A percentile compares a stretch with the other conserved stretches of the same genome.
Evolutionary conservation across 106 monocot species (phyloP).

Genomic region (Chionographis japonica): DNA sequence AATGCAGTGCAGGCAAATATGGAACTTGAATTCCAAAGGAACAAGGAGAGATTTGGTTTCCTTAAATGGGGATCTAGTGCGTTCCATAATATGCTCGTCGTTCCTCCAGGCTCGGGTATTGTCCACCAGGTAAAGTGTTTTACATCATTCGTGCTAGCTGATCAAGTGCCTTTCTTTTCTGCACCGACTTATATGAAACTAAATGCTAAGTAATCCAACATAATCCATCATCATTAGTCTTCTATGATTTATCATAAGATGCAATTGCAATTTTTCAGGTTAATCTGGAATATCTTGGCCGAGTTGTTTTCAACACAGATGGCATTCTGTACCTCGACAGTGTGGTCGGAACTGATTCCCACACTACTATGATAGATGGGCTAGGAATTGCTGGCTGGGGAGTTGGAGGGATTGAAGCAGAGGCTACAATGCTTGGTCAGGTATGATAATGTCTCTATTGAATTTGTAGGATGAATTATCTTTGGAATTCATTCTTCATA

Average conservation of each 20-base stretch:
- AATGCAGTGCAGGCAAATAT: constrained; percentile 94
- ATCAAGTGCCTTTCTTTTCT: background rate
- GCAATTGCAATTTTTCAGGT: constrained; percentile 43
- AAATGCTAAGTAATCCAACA: no score
- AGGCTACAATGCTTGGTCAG: constrained; percentile 98
- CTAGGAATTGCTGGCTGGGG: constrained; percentile 86
- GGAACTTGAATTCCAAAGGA: constrained; percentile 80
- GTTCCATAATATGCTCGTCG: constrained; percentile 94
- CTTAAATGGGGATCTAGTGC: constrained; percentile 97
- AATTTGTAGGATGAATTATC: no score
- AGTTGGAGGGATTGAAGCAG: constrained; percentile 97
- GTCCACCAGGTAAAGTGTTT: constrained; percentile 77
- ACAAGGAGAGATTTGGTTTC: constrained; percentile 93
- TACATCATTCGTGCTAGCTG: background rate
- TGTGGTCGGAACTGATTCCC: constrained; percentile 95
- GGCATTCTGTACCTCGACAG: constrained; percentile 87
- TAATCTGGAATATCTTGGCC: constrained; percentile 92
- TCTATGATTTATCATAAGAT: background rate
- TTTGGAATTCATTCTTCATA: no score
- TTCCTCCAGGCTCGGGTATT: constrained; percentile 97
- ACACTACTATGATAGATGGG: constrained; percentile 98
- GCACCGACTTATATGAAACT: no score
- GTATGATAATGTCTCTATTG: constrained; percentile 14
- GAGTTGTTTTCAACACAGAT: constrained; percentile 83
- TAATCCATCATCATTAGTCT: background rate